Conservation (phyloP, 2,329 filamentous ascomycete genomes). For the Diaporthe aspalathi region DNA sequence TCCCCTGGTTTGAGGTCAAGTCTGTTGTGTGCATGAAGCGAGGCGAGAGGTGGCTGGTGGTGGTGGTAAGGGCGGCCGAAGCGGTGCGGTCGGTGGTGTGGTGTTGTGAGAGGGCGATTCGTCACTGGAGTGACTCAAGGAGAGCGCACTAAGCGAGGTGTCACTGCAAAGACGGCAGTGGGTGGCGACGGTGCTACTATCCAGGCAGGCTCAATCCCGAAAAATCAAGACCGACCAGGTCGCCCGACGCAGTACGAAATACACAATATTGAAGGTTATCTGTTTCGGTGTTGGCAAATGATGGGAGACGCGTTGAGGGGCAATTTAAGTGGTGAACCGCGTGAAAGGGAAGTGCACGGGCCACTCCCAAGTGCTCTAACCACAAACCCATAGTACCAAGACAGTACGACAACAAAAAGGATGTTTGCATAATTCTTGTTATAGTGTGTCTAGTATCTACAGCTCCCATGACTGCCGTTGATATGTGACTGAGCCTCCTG, state of each 20-base stretch:
- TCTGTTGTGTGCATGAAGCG: background rate
- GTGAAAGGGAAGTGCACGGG: constrained; percentile 22
- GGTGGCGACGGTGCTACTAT: background rate
- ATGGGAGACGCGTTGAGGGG: constrained; percentile 26
- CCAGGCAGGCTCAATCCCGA: background rate
- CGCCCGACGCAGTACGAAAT: background rate
- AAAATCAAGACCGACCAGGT: background rate
- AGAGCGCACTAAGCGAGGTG: constrained; percentile 11
- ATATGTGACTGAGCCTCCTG: background rate
- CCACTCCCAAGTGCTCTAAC: background rate
- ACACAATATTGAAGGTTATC: background rate
- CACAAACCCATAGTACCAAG: background rate
- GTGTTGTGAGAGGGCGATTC: background rate
- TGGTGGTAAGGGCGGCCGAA: background rate
- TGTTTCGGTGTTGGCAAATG: background rate
- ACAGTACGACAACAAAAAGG: background rate
- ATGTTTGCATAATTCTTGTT: background rate
- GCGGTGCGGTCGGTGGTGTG: background rate
- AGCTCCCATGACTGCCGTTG: background rate
- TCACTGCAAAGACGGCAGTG: background rate
- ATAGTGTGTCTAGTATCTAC: background rate
- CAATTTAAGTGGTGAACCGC: constrained; percentile 10
- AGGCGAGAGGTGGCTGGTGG: background rate
- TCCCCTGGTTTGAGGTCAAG: too few species aligned
- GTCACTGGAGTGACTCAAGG: background rate